Percentiles rank a stretch among this genome's conserved stretches.
Conservation (phyloP, 176 grass and related monocot genomes). For the Elymus sibiricus region DNA sequence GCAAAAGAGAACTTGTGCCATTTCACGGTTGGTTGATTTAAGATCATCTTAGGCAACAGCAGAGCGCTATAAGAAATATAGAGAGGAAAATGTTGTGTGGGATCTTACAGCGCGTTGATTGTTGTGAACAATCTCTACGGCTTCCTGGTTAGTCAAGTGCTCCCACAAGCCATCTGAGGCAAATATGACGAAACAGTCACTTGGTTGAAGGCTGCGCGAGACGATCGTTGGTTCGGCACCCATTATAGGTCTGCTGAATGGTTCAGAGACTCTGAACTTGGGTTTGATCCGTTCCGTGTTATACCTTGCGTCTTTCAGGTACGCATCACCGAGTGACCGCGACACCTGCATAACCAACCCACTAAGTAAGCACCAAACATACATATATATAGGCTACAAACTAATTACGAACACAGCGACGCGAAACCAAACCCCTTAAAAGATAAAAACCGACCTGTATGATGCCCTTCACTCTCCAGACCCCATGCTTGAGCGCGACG, state of each 20-base stretch:
- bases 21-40: neutral
- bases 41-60: neutral
- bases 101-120: constrained; percentile 77
- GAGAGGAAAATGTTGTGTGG: neutral
- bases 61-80: neutral
- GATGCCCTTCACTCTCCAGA: constrained; percentile 92
- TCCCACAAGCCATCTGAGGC: constrained; percentile 97
- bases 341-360: constrained; percentile 62
- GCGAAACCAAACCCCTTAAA: neutral
- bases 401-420: neutral
- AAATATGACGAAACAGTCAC: constrained; percentile 82
- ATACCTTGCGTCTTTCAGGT: constrained; percentile 60
- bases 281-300: constrained; percentile 82
- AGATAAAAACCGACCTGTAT: constrained; percentile 67
- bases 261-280: constrained; percentile 79
- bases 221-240: constrained; percentile 64
- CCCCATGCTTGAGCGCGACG: constrained; percentile 84
- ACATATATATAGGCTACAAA: neutral
- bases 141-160: constrained; percentile 81
- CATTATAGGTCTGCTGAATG: constrained; percentile 70
- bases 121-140: constrained; percentile 80
- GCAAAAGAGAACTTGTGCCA: neutral
- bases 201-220: constrained; percentile 60
- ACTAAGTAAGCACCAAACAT: constrained; percentile 8
- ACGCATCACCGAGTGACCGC: constrained; percentile 83